Conservation (phyloP, 2,329 filamentous ascomycete species). For the Aspergillus sojae region DNA sequence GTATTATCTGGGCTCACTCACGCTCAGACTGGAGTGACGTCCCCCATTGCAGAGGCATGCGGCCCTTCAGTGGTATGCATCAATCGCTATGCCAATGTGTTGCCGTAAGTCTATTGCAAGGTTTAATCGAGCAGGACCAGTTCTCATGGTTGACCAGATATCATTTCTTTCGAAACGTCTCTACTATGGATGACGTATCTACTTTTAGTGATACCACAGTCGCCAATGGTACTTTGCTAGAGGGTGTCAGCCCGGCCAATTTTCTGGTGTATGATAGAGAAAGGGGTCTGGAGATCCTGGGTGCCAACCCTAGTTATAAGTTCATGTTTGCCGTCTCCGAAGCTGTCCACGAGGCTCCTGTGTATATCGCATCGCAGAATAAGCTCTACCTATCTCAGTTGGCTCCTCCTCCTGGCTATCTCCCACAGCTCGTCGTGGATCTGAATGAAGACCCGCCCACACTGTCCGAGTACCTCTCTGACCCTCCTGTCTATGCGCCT, state of each 20-base stretch:
- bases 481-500: conserved; percentile 49
- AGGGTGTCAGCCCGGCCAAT: conserved; percentile 34
- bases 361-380: conserved; percentile 45
- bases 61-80: conserved; percentile 39
- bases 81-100: conserved; percentile 38
- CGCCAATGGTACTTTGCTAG: conserved; percentile 35
- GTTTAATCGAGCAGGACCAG: neutral
- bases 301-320: conserved; percentile 39
- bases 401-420: conserved; percentile 38
- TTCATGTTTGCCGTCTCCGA: conserved; percentile 42
- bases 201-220: conserved; percentile 37
- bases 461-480: conserved; percentile 41
- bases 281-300: conserved; percentile 41
- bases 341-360: conserved; percentile 47
- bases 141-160: conserved; percentile 34
- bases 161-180: conserved; percentile 41
- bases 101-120: conserved; percentile 20
- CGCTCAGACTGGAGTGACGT: conserved; percentile 31
- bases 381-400: conserved; percentile 45
- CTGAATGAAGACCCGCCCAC: conserved; percentile 48
- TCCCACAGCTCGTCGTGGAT: conserved; percentile 44
- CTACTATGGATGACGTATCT: conserved; percentile 24
- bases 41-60: conserved; percentile 34
- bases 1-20: conserved; percentile 15
- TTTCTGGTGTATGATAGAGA: conserved; percentile 45